These are phyloP conservation scores for Sporopachydermia cereana DNA, from an alignment of 1,139 yeast species.

Conservation along the genomic window DNA sequence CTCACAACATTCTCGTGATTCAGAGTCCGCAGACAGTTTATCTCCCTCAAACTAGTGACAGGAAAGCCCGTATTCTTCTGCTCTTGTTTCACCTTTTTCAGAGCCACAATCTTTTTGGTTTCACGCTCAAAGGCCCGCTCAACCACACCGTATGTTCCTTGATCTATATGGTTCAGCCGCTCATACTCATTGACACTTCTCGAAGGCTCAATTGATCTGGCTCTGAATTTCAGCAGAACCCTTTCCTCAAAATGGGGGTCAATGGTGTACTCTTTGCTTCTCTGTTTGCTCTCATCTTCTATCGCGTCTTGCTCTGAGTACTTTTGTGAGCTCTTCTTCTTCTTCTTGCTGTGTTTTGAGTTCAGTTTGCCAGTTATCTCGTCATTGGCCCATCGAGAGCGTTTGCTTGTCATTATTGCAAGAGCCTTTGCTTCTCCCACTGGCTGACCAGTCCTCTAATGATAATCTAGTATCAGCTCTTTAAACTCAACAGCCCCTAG, in stretches of 20 bases:
- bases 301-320: too few species aligned
- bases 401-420: background rate
- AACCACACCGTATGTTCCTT: constrained; percentile 36
- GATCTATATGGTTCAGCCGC: constrained; percentile 24
- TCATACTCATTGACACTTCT: constrained; percentile 13
- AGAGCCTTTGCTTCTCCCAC: too few species aligned
- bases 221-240: background rate
- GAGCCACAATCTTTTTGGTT: constrained; percentile 45
- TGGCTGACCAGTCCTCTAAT: too few species aligned
- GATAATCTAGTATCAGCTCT: too few species aligned
- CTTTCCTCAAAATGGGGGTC: background rate
- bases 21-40: constrained; percentile 52
- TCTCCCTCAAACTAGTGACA: constrained; percentile 76
- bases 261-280: too few species aligned
- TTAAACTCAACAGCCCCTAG: too few species aligned
- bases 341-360: constrained; percentile 10
- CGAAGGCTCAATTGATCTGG: background rate
- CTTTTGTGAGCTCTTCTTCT: constrained; percentile 8
- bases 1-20: constrained; percentile 53
- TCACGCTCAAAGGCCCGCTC: constrained; percentile 38
- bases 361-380: constrained; percentile 9
- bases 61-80: constrained; percentile 60
- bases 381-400: constrained; percentile 5
- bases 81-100: constrained; percentile 45
- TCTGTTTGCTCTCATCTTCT: background rate